Base-by-base conservation (phyloP, 768 basidiomycete species). In the Tulasnella sp. region DNA sequence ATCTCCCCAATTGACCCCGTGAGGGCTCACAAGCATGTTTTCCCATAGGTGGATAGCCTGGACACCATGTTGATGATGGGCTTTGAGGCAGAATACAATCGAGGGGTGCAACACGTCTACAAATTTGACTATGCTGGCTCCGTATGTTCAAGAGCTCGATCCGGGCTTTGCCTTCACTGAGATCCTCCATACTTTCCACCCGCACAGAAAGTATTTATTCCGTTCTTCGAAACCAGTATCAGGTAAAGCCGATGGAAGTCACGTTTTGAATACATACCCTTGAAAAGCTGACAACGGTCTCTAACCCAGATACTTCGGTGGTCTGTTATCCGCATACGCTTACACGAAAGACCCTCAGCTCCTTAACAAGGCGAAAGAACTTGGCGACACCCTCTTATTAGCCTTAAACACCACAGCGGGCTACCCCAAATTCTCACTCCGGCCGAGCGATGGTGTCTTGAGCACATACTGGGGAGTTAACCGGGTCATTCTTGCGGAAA, bases 11-110 rank as follows among this genome's bases (percentile, higher is more conserved):
- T 6, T 40, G 16, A 20, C 46, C 32, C 37, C 51, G 32, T 32
- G 44, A 42, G 26, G 5, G 61, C 61, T 67, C 61, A 67, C 61
- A 67, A 3, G 5, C 61, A 32, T 29, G n/a, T 67, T n/a, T 39
- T 72, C 23, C 26, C 16, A 5, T 40, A 74, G 73, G 73, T 94
- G 73, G 96, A 98, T 82, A 89, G 93, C 9, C 86, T 98, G 10
- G 95, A 96, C 81, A 94, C 94, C 0, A 91, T 97, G 87, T 85
- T 92, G 51, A 85, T 98, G 39, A 91, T 97, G 90, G 92, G 39
- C 16, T 85, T 96, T 5, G 82, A 90, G n/a, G 83, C 85, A 0
- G 85, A 87, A 79, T 87, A 86, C 80, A 72, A 83, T 44, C 79
- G 85, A 18, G 86, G 85, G 0, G 70, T 86, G 2, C 83, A 84